phyloP scores from a whole-genome alignment of 1,284 basidiomycete genomes.

The Puccinia horiana region DNA sequence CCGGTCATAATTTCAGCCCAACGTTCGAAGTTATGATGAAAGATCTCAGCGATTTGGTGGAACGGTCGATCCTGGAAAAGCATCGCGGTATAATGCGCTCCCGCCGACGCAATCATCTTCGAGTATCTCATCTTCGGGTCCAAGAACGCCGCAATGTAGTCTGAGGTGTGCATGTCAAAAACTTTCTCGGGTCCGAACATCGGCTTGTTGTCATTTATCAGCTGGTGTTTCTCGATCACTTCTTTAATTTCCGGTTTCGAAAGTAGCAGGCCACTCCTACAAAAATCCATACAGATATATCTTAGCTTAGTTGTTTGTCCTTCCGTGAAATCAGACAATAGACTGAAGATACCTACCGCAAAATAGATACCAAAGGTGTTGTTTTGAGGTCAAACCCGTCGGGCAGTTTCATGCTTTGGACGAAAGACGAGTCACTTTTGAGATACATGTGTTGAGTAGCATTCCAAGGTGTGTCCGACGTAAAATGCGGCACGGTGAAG shows the following conservation, averaged over 20 bases:
- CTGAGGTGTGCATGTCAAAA: constrained; percentile 30
- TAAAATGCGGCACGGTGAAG: constrained; percentile 16
- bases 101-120: constrained; percentile 39
- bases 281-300: background rate
- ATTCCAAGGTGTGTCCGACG: constrained; percentile 32
- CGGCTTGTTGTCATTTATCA: constrained; percentile 26
- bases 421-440: constrained; percentile 7
- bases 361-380: constrained; percentile 39
- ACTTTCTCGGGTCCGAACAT: constrained; percentile 35
- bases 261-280: constrained; percentile 36
- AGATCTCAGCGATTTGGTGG: constrained; percentile 29
- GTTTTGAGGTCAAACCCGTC: constrained; percentile 24
- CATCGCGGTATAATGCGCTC: constrained; percentile 37
- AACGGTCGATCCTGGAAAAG: constrained; percentile 36
- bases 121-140: constrained; percentile 36
- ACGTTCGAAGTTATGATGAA: constrained; percentile 38
- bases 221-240: constrained; percentile 18
- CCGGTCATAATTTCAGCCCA: constrained; percentile 33
- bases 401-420: constrained; percentile 32
- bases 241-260: constrained; percentile 37
- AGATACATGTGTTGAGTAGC: constrained; percentile 45
- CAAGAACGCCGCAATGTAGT: constrained; percentile 26
- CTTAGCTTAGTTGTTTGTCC: background rate
- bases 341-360: background rate
- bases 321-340: background rate